Evolutionary conservation across 2,329 filamentous ascomycete species (phyloP).

Genomic region (Cladosporium sp.): DNA sequence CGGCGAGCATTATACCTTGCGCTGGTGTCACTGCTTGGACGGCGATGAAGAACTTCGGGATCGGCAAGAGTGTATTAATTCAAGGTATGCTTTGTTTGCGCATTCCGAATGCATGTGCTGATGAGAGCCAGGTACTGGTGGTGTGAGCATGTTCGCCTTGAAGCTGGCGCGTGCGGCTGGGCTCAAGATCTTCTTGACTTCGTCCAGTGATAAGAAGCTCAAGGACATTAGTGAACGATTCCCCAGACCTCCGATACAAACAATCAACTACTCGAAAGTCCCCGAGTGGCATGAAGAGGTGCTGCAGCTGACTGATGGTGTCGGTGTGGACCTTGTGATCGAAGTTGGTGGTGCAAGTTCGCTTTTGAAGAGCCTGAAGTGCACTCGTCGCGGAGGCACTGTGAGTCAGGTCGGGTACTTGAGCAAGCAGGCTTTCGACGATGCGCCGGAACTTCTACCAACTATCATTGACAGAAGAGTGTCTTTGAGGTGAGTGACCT

Average conservation of each 20-base stretch:
- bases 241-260: conserved; percentile 45
- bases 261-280: conserved; percentile 59
- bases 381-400: conserved; percentile 27
- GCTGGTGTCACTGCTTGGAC: conserved; percentile 50
- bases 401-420: conserved; percentile 22
- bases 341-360: conserved; percentile 50
- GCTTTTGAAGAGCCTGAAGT: conserved; percentile 40
- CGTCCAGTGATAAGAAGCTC: conserved; percentile 55
- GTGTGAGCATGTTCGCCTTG: conserved; percentile 34
- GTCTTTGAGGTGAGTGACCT: conserved; percentile 16
- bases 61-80: conserved; percentile 39
- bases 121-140: conserved; percentile 15
- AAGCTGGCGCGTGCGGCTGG: conserved; percentile 33
- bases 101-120: neutral
- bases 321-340: conserved; percentile 47
- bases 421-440: conserved; percentile 39
- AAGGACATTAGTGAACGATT: conserved; percentile 54
- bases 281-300: conserved; percentile 59
- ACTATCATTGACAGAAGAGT: conserved; percentile 20
- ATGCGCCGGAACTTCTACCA: conserved; percentile 15
- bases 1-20: conserved; percentile 44
- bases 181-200: conserved; percentile 43
- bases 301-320: conserved; percentile 42
- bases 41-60: conserved; percentile 4
- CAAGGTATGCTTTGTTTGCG: conserved; percentile 38